Percentiles rank a stretch among this genome's conserved stretches.
Evolutionary conservation across 2,329 filamentous ascomycete species (phyloP).

Genomic region (Fusarium sambucinum): DNA sequence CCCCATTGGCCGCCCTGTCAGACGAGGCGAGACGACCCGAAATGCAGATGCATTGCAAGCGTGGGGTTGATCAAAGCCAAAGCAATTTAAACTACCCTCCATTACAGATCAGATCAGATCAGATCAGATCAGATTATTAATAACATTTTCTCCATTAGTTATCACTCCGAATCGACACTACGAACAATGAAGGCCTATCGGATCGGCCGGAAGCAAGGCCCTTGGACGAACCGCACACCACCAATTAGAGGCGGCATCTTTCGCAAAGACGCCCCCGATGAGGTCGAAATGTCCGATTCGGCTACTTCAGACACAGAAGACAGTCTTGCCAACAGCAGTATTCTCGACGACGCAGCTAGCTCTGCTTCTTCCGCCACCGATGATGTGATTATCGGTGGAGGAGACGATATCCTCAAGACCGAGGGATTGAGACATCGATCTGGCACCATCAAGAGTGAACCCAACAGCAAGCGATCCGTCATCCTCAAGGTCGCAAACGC

Average conservation of each 20-base stretch:
- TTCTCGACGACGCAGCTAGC: slow-evolving; percentile 30
- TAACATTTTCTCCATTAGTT: slow-evolving; percentile 56
- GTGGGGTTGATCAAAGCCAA: slow-evolving; percentile 5
- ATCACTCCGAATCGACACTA: slow-evolving; percentile 66
- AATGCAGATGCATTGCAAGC: slow-evolving; percentile 4
- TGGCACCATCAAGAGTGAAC: not conserved
- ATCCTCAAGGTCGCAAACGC: slow-evolving; percentile 39
- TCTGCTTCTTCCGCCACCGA: slow-evolving; percentile 37
- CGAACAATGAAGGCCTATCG: slow-evolving; percentile 70
- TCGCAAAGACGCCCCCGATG: slow-evolving; percentile 34
- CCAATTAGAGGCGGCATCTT: slow-evolving; percentile 67
- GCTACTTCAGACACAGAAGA: slow-evolving; percentile 38
- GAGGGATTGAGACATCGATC: slow-evolving; percentile 25
- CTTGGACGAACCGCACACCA: slow-evolving; percentile 69
- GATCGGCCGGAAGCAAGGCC: slow-evolving; percentile 68
- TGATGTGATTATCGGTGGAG: not conserved
- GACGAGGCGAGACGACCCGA: not conserved
- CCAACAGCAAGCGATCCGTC: slow-evolving; percentile 20
- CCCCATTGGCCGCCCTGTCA: slow-evolving; percentile 29
- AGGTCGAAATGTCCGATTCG: slow-evolving; percentile 29
- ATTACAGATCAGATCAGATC: not conserved
- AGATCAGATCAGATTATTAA: slow-evolving; percentile 33
- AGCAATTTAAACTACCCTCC: not conserved
- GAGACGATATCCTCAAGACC: not conserved
- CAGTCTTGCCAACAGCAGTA: slow-evolving; percentile 8